phyloP scores from a whole-genome alignment of 73 alveolate species.

The Durusdinium trenchii region DNA sequence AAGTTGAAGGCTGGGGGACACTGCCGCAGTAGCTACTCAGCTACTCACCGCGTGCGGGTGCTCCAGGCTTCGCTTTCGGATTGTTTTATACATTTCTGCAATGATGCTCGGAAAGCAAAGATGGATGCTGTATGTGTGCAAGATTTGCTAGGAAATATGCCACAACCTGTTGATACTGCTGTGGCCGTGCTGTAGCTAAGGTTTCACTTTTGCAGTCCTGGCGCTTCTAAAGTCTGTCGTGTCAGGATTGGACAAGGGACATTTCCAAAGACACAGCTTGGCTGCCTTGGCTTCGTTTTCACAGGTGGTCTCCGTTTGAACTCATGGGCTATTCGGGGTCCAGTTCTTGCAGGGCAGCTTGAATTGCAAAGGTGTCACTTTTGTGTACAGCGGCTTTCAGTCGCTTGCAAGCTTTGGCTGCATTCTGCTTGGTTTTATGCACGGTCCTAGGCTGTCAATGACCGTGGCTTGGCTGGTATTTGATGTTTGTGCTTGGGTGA shows the following conservation, averaged over 20 bases:
- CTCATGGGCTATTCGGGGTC: background rate
- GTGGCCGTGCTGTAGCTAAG: no score
- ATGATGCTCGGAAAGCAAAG: background rate
- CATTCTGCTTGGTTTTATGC: no score
- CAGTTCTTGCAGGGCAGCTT: constrained; percentile 14
- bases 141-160: background rate
- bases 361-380: background rate
- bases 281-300: background rate
- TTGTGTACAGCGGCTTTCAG: background rate
- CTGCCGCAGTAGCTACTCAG: background rate
- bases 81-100: constrained; percentile 69
- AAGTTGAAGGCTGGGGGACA: constrained; percentile 20
- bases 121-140: no score
- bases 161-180: no score
- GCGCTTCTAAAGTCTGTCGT: constrained; percentile 28
- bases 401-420: no score
- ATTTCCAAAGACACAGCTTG: background rate
- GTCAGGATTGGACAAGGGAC: background rate
- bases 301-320: background rate
- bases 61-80: constrained; percentile 65
- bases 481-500: background rate
- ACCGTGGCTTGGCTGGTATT: constrained; percentile 6
- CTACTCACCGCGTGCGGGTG: background rate
- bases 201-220: constrained; percentile 39
- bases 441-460: constrained; percentile 29